Evolutionary conservation across 208 protist genomes (phyloP).

Genomic region (Wallacemonas sp.): DNA sequence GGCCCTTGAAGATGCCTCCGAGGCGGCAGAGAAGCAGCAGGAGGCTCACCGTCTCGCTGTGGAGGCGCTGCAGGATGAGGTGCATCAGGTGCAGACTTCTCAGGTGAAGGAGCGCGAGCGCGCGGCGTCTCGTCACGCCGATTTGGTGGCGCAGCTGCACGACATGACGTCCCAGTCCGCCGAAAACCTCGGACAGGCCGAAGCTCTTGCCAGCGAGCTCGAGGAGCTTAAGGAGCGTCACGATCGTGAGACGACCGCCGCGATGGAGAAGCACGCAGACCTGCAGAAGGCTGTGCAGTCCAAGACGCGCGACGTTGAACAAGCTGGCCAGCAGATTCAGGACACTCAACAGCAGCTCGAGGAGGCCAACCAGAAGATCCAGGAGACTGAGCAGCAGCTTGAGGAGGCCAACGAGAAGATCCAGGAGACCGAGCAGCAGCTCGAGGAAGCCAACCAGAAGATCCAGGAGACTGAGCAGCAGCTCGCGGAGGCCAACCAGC

Average conservation of each 20-base stretch:
- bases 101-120: slow-evolving; percentile 20
- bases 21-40: slow-evolving; percentile 20
- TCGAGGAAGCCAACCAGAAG: slow-evolving; percentile 24
- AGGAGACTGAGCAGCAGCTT: slow-evolving; percentile 25
- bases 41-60: slow-evolving; percentile 7
- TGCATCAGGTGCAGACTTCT: slow-evolving; percentile 14
- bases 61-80: slow-evolving; percentile 10
- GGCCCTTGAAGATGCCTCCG: slow-evolving; percentile 10
- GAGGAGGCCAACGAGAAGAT: slow-evolving; percentile 29
- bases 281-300: background rate
- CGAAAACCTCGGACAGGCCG: slow-evolving; percentile 23
- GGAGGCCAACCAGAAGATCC: slow-evolving; percentile 27
- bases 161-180: slow-evolving; percentile 13
- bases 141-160: slow-evolving; percentile 23
- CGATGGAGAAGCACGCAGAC: background rate
- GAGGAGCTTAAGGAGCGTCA: background rate
- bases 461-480: slow-evolving; percentile 24
- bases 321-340: slow-evolving; percentile 20
- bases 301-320: background rate
- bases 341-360: slow-evolving; percentile 36
- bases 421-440: slow-evolving; percentile 27
- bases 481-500: slow-evolving; percentile 15
- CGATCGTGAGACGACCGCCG: background rate
- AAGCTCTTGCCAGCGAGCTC: slow-evolving; percentile 20
- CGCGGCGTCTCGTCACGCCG: slow-evolving; percentile 6